Conservation (phyloP, 768 basidiomycete genomes). For the Pleurotus citrinopileatus region DNA sequence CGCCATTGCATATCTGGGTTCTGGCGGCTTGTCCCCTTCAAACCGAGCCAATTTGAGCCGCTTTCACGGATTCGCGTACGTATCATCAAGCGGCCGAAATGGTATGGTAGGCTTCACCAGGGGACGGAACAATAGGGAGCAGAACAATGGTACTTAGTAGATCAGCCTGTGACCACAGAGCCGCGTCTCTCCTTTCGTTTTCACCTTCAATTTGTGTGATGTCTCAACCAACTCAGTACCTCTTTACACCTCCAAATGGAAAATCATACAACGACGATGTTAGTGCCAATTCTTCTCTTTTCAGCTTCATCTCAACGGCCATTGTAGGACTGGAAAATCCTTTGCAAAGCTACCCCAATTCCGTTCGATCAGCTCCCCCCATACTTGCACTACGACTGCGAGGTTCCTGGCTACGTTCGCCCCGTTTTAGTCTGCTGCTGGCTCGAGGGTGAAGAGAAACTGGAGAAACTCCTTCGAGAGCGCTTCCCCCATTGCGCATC, state of each 20-base stretch:
- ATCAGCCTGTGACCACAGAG: too few species aligned
- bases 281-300: neutral
- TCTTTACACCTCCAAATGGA: neutral
- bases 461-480: neutral
- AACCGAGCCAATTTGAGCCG: too few species aligned
- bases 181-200: too few species aligned
- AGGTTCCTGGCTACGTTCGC: neutral
- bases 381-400: neutral
- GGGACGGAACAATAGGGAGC: too few species aligned
- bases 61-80: too few species aligned
- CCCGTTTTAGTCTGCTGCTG: neutral
- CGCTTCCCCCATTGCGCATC: neutral
- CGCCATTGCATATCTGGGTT: too few species aligned
- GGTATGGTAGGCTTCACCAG: too few species aligned
- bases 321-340: neutral
- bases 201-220: too few species aligned
- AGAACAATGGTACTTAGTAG: too few species aligned
- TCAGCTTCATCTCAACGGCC: neutral
- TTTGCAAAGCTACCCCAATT: neutral
- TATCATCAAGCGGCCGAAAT: too few species aligned
- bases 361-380: neutral
- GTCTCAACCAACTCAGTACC: neutral
- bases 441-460: neutral
- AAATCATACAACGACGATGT: neutral
- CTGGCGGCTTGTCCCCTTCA: too few species aligned